Conservation (phyloP, 768 basidiomycete species). For the Trametopsis cervina region DNA sequence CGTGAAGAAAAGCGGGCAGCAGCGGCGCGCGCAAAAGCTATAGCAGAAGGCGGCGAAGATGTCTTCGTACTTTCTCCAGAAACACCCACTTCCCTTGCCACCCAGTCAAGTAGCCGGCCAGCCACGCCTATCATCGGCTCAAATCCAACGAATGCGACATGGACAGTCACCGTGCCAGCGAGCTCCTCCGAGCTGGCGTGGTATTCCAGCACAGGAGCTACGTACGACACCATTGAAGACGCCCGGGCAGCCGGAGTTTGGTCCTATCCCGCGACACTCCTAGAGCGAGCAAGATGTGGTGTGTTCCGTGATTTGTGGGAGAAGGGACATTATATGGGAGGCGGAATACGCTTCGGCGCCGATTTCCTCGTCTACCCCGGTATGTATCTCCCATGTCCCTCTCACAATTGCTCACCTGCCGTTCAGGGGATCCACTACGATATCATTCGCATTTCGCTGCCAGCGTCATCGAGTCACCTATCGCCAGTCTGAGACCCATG, state of each 20-base stretch:
- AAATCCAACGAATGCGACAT: conserved; percentile 17
- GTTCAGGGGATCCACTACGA: conserved; percentile 80
- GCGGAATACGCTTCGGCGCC: conserved; percentile 90
- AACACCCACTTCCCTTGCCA: neutral
- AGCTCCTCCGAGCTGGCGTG: conserved; percentile 57
- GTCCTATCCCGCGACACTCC: conserved; percentile 59
- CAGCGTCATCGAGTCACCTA: conserved; percentile 64
- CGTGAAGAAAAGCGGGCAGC: conserved; percentile 44
- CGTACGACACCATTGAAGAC: conserved; percentile 48
- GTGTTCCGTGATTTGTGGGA: conserved; percentile 80
- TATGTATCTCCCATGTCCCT: conserved; percentile 25
- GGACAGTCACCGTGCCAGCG: conserved; percentile 62
- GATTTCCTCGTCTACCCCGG: conserved; percentile 97
- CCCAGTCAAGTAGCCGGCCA: conserved; percentile 4
- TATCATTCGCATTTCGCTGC: conserved; percentile 97
- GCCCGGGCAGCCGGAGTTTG: conserved; percentile 70
- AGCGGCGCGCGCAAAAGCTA: conserved; percentile 16
- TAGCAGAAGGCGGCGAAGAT: conserved; percentile 15
- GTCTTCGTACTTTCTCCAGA: neutral
- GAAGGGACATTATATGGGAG: conserved; percentile 81
- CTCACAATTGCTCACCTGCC: no score
- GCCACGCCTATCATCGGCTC: conserved; percentile 8
- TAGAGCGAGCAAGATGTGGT: conserved; percentile 68
- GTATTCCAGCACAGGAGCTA: conserved; percentile 44
- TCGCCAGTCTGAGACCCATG: conserved; percentile 66